Percentiles rank a stretch among this genome's conserved stretches.
These are phyloP conservation scores for Boletus rufocinnamomeus DNA, from an alignment of 768 basidiomycete genomes.

Conservation along the genomic window DNA sequence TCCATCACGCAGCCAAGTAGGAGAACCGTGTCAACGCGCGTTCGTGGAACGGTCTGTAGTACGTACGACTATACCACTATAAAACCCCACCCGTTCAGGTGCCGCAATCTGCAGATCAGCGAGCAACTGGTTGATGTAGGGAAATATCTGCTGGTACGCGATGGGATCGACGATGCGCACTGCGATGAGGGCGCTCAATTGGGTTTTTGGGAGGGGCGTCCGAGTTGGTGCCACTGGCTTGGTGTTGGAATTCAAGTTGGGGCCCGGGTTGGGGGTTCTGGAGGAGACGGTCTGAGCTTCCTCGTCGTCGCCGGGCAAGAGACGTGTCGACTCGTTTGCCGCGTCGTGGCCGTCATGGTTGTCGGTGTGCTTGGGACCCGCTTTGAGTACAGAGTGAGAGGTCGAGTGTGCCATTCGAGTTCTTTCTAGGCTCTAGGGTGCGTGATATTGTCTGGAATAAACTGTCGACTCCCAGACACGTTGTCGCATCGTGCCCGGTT, in stretches of 20 bases:
- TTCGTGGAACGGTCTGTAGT: constrained; percentile 16
- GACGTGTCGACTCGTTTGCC: constrained; percentile 5
- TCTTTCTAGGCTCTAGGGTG: too few species aligned
- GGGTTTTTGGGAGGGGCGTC: constrained; percentile 45
- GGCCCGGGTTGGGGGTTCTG: neutral
- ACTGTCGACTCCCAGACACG: too few species aligned
- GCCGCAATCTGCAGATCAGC: constrained; percentile 52
- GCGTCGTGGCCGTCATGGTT: too few species aligned
- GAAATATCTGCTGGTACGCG: constrained; percentile 60
- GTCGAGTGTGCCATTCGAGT: too few species aligned
- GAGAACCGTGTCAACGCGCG: too few species aligned
- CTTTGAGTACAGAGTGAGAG: too few species aligned
- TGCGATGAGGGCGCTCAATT: constrained; percentile 41
- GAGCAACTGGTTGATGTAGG: constrained; percentile 69
- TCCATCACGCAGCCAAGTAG: too few species aligned
- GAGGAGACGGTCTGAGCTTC: constrained; percentile 4
- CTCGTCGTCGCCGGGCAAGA: constrained; percentile 14
- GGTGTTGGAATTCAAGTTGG: neutral
- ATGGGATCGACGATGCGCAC: constrained; percentile 60
- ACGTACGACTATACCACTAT: constrained; percentile 61
- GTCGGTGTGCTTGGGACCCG: too few species aligned
- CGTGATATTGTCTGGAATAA: too few species aligned
- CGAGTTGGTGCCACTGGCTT: too few species aligned
- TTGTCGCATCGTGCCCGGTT: too few species aligned
- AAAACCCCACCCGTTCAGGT: constrained; percentile 60